Base-by-base conservation (phyloP, 331 rosid species). In the Rosa hybrid region DNA sequence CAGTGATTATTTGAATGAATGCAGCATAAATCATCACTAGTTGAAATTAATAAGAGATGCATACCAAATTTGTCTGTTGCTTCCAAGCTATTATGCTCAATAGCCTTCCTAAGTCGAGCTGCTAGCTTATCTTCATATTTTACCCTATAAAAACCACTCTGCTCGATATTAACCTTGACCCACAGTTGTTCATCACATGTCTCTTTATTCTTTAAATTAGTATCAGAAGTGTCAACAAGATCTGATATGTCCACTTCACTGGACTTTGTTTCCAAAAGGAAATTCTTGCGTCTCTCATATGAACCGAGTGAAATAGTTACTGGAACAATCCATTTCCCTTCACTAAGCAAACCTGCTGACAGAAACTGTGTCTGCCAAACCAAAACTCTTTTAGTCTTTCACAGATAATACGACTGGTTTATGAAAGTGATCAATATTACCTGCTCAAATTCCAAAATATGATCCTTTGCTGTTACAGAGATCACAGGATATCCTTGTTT, bases 121-220 rank as follows among this genome's bases (percentile, higher is more conserved):
- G 92, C 89, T 64, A 94, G 96, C 73, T 77, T 49, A 69, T 86
- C 91, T 53, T 91, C 97, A 74, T 91, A 94, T 30, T 89, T 89
- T 68, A 90, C 97, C 78, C 98, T 83, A 85, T 91, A 90, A 85
- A 94, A 94, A 83, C 96, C 94, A 83, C 89, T 79, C 83, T 91
- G 98, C 45, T 88, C 91, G 72, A 81, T 84, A 70, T 91, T 94
- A 53, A 94, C 87, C 84, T 94, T 91, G 78, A 94, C 73, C 98
- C 97, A 94, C 38, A 78, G 82, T 81, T 82, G 78, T 51, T 46
- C 83, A 48, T 77, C 79, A 65, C 65, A 68, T 68, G 72, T 73
- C 59, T 68, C 75, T 51, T 65, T 74, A 4, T 69, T 46, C 56
- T 83, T 86, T 41, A 34, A 68, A 64, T 59, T 68, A 41, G 75